phyloP scores from a whole-genome alignment of 2,329 filamentous ascomycete species.

The Capronia americana region DNA sequence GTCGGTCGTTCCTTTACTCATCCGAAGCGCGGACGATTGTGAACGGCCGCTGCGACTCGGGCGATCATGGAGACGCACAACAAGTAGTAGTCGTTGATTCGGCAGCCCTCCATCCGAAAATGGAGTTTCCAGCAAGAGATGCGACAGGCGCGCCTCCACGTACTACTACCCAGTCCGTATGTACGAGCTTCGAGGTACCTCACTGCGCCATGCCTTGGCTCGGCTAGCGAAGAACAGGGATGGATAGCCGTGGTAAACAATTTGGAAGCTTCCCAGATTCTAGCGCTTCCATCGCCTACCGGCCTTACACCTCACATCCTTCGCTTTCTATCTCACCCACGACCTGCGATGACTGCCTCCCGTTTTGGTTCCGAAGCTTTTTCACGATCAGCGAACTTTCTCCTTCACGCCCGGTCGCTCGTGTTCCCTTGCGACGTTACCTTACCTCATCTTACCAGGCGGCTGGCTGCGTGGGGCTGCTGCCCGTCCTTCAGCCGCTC shows the following conservation, averaged over 20 bases:
- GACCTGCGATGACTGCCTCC: constrained; percentile 3
- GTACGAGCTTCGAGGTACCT: too few species aligned
- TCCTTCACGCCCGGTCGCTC: constrained; percentile 1
- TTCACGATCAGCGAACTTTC: constrained; percentile 9
- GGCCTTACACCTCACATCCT: constrained; percentile 11
- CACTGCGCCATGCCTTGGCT: background rate
- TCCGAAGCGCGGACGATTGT: background rate
- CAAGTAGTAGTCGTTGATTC: background rate
- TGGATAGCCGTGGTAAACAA: background rate
- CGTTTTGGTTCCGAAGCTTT: background rate
- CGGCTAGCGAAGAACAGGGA: background rate
- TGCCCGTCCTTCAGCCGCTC: constrained; percentile 11
- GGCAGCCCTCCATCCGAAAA: too few species aligned
- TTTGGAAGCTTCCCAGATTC: background rate
- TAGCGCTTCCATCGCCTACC: constrained; percentile 11
- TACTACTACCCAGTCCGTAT: too few species aligned
- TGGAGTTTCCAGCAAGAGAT: background rate
- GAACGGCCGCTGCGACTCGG: background rate
- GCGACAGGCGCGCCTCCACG: too few species aligned
- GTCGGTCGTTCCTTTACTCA: background rate
- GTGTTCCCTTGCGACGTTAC: background rate
- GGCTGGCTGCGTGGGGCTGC: constrained; percentile 14
- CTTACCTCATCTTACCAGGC: constrained; percentile 13
- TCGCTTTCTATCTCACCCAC: constrained; percentile 8
- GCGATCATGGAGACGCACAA: background rate